Evolutionary conservation across 1,284 basidiomycete species (phyloP), one percentile per base, ranked within the genome.

Genomic region (Porogramme epimiltina): DNA sequence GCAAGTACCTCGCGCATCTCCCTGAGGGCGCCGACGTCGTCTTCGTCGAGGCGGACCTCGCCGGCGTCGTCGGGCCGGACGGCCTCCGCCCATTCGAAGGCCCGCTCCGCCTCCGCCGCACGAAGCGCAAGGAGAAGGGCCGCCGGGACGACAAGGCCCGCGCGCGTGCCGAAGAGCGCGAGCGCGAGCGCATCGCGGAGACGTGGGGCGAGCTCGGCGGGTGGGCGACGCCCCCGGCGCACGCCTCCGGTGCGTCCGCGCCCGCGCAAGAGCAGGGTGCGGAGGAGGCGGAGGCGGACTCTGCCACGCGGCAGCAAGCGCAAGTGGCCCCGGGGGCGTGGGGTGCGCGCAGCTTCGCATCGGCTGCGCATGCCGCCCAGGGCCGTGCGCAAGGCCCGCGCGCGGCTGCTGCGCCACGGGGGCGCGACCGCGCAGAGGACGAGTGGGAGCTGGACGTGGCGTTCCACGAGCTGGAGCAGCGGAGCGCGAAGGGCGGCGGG

Each of bases 1-100:
- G 93, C 78, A 98, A 96, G 70, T 99, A 98, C 72, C 87, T 99
- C 50, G 84, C 84, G 2, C 95, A 98, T 69, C 78, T 98, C 57
- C 93, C 96, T 0, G 88, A 93, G 59, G 89, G 93, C 42, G 87
- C 92, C 15, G 95, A 98, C 66, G 92, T 98, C 38, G 89, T 95
- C 13, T 98, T 99, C 68, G 78, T 98, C 53, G 95, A 99, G 71
- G 86, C 93, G 3, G 89, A 98, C 66, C 75, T 98, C 9, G 75
- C 80, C 49, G 75, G 73, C 9, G 87, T 95, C 22, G 90, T 96
- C 19, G 87, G 90, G 42, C 62, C 61, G 9, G 85, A 87, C 9
- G 85, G 85, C 0, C 68, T 95, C 47, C 87, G 81, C 69, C 84
- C 80, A 52, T 98, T 95, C 63, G 91, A 93, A 63, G 82, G 82